Evolutionary conservation across 495 filamentous ascomycete genomes (phyloP), one percentile per base, ranked within the genome.

Genomic region (Neurospora hispaniola): DNA sequence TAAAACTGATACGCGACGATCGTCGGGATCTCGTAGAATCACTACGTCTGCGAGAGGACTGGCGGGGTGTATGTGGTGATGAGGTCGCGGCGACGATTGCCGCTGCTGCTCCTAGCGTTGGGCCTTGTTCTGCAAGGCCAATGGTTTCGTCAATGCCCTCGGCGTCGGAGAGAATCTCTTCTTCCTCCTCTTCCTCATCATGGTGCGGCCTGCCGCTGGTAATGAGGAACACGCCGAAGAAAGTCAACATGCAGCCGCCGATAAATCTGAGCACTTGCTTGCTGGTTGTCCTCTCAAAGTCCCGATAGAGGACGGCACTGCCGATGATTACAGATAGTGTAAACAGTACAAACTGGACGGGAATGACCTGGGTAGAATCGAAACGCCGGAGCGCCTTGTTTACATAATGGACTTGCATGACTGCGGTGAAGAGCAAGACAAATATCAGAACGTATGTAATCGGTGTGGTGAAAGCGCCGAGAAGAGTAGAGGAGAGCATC

Each of bases 291-390:
- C 90, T 90, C 78, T 97, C 90, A 77, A 99, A 99, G 80, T 99
- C 96, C 7, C 94, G 89, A 78, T 98, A 99, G 12, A 99, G 82
- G 38, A 99, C 85, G 1, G 96, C 94, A 79, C 93, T 96, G 66
- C 96, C 96, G 70, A 97, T 87, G 77, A 99, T 98, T 70, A 99
- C 96, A 3, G 90, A 97, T 7, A 99, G 84, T 0, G 96, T 99
- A 80, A 99, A 99, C 46, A 97, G 86, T 38, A 99, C 96, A 76
- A 99, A 99, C 78, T 99, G 96, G 14, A 93, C 93, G 3, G 96
- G 96, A 71, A 99, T 98, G 74, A 99, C 96, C 77, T 97, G 93
- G 0, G 96, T 99, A 0, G 94, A 95, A 80, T 97, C 93, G 83
- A 99, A 99, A 71, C 93, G 90, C 79, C 96, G 94, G 23, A 99